Percentiles rank a stretch among this genome's conserved stretches.
Evolutionary conservation across 805 yeast genomes (phyloP).

Genomic region (Clavispora fructus): DNA sequence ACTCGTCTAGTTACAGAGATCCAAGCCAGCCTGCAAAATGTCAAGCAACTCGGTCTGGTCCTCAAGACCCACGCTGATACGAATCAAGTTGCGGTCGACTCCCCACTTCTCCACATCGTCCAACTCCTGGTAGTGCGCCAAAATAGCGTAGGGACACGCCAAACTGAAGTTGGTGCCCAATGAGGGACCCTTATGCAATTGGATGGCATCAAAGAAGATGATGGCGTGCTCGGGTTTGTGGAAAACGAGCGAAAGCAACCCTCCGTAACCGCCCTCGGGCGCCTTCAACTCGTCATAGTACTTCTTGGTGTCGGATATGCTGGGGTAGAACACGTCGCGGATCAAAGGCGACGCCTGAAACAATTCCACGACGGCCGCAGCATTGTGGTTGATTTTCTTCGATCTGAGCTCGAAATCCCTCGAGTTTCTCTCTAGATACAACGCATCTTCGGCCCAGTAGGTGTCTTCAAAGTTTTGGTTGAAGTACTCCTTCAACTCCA

Average conservation of each 20-base stretch:
- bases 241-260: slow-evolving; percentile 72
- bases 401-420: slow-evolving; percentile 77
- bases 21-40: slow-evolving; percentile 12
- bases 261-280: slow-evolving; percentile 83
- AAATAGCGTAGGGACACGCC: slow-evolving; percentile 83
- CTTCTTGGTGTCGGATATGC: slow-evolving; percentile 43
- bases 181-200: slow-evolving; percentile 82
- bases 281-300: slow-evolving; percentile 71
- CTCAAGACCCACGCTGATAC: slow-evolving; percentile 85
- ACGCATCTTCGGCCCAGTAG: slow-evolving; percentile 92
- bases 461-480: slow-evolving; percentile 58
- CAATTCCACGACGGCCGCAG: slow-evolving; percentile 50
- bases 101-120: slow-evolving; percentile 81
- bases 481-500: slow-evolving; percentile 44
- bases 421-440: slow-evolving; percentile 86
- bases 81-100: slow-evolving; percentile 68
- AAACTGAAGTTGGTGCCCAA: slow-evolving; percentile 86
- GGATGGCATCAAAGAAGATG: slow-evolving; percentile 65
- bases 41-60: slow-evolving; percentile 49
- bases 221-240: slow-evolving; percentile 58
- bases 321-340: slow-evolving; percentile 69
- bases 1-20: slow-evolving; percentile 2
- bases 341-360: slow-evolving; percentile 50
- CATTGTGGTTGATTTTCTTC: slow-evolving; percentile 48
- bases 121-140: slow-evolving; percentile 79